These are phyloP conservation scores for Metschnikowia noctiluminum DNA, from an alignment of 805 yeast genomes.

Conservation along the genomic window DNA sequence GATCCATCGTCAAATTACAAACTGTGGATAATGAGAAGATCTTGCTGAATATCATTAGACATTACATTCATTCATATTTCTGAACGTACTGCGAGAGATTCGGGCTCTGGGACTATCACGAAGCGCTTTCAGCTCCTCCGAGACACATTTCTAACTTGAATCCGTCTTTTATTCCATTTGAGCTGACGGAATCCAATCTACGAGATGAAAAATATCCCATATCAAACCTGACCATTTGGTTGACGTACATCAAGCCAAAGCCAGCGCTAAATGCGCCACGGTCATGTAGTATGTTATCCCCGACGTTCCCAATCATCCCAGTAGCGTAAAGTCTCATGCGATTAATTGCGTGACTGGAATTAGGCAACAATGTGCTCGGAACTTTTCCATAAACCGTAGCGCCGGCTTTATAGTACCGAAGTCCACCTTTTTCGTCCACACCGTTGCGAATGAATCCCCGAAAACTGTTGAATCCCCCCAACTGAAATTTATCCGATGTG, in stretches of 20 bases:
- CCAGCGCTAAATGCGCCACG: slow-evolving; percentile 30
- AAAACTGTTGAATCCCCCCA: slow-evolving; percentile 76
- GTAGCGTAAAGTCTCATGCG: slow-evolving; percentile 56
- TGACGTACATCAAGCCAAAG: slow-evolving; percentile 36
- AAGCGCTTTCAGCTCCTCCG: slow-evolving; percentile 26
- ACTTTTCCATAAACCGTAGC: slow-evolving; percentile 55
- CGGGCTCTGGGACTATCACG: background rate
- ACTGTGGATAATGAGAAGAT: too few species aligned
- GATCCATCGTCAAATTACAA: too few species aligned
- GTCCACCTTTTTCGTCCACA: slow-evolving; percentile 75
- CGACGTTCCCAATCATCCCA: slow-evolving; percentile 61
- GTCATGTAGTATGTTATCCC: slow-evolving; percentile 25
- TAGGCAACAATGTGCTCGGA: slow-evolving; percentile 41
- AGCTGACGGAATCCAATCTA: slow-evolving; percentile 19
- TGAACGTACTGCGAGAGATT: too few species aligned
- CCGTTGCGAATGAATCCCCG: slow-evolving; percentile 68
- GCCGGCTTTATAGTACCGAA: slow-evolving; percentile 55
- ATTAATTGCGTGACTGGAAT: slow-evolving; percentile 21
- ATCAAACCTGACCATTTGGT: slow-evolving; percentile 40
- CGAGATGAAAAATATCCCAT: slow-evolving; percentile 36
- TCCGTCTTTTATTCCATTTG: slow-evolving; percentile 35
- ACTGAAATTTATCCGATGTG: slow-evolving; percentile 73
- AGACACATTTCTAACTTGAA: slow-evolving; percentile 37
- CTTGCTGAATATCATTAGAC: too few species aligned
- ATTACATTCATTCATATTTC: too few species aligned